Evolutionary conservation across 768 basidiomycete genomes (phyloP).

Genomic region (Boletus rufocinnamomeus): DNA sequence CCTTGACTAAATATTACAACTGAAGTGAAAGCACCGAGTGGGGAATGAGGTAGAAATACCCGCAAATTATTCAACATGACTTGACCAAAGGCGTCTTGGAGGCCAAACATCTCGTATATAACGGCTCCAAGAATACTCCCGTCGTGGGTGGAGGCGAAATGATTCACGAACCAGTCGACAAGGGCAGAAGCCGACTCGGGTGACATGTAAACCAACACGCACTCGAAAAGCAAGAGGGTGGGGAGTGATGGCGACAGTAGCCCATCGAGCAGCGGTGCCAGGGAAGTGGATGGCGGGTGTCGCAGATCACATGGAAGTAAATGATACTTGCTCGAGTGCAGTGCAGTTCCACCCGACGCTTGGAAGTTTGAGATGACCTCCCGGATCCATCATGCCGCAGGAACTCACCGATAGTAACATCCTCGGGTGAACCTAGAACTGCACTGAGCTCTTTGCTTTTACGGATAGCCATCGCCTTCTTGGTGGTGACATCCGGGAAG

Average conservation of each 20-base stretch:
- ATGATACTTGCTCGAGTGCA: constrained; percentile 36
- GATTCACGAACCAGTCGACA: constrained; percentile 71
- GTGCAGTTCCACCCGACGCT: constrained; percentile 40
- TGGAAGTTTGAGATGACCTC: constrained; percentile 5
- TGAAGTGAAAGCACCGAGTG: not conserved
- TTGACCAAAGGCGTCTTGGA: constrained; percentile 81
- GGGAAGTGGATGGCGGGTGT: constrained; percentile 47
- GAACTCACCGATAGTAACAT: constrained; percentile 19
- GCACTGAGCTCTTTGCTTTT: constrained; percentile 52
- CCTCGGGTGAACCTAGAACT: constrained; percentile 23
- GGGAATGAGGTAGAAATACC: constrained; percentile 42
- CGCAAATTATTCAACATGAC: constrained; percentile 91
- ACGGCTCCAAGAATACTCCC: constrained; percentile 49
- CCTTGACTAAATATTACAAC: constrained; percentile 51
- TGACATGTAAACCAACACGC: constrained; percentile 86
- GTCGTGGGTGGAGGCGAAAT: constrained; percentile 36
- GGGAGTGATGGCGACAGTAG: constrained; percentile 63
- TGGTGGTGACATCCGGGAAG: constrained; percentile 80
- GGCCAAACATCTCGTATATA: constrained; percentile 89
- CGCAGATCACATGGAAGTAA: constrained; percentile 82
- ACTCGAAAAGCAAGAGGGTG: constrained; percentile 89
- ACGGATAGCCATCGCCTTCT: constrained; percentile 80
- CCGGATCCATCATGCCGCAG: not conserved
- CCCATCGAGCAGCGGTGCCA: constrained; percentile 39
- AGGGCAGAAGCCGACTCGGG: constrained; percentile 58